Percentiles rank a stretch among this genome's conserved stretches.
Conservation (phyloP, 352 stramenopile genomes). For the Phytophthora aleatoria region DNA sequence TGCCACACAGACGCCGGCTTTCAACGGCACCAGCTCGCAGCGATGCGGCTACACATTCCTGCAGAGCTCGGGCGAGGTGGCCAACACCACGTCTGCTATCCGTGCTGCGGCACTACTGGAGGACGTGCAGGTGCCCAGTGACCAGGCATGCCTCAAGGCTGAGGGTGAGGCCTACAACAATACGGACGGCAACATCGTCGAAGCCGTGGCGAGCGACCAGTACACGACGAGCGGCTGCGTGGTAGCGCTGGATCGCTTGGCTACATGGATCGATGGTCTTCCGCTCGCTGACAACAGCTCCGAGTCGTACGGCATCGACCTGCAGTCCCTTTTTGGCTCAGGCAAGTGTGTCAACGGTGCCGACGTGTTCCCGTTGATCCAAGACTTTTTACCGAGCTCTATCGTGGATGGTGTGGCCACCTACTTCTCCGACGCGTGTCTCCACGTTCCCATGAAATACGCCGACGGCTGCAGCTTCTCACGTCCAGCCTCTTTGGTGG, state of each 20-base stretch:
- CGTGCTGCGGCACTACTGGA: slow-evolving; percentile 45
- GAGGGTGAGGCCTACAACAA: slow-evolving; percentile 57
- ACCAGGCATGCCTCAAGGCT: slow-evolving; percentile 56
- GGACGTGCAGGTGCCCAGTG: slow-evolving; percentile 54
- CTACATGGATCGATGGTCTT: slow-evolving; percentile 49
- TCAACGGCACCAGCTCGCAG: slow-evolving; percentile 43
- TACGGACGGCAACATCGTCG: slow-evolving; percentile 36
- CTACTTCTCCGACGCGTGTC: slow-evolving; percentile 48
- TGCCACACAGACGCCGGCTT: slow-evolving; percentile 51
- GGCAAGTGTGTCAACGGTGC: slow-evolving; percentile 45
- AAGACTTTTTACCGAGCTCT: slow-evolving; percentile 40
- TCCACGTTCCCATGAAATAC: slow-evolving; percentile 60
- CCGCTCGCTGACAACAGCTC: slow-evolving; percentile 38
- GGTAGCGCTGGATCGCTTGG: slow-evolving; percentile 49
- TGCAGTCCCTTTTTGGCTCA: slow-evolving; percentile 46
- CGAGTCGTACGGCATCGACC: slow-evolving; percentile 36
- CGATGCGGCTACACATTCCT: slow-evolving; percentile 60
- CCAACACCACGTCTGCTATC: slow-evolving; percentile 41
- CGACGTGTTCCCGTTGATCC: slow-evolving; percentile 45
- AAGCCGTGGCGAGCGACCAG: slow-evolving; percentile 21
- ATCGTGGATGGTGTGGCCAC: slow-evolving; percentile 36
- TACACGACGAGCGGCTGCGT: slow-evolving; percentile 51
- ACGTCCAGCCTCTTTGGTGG: slow-evolving; percentile 47
- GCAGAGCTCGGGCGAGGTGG: slow-evolving; percentile 33
- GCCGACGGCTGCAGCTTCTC: slow-evolving; percentile 56